Conservation (phyloP, 2,329 filamentous ascomycete genomes). For the Chrysosporium keratinophilum region DNA sequence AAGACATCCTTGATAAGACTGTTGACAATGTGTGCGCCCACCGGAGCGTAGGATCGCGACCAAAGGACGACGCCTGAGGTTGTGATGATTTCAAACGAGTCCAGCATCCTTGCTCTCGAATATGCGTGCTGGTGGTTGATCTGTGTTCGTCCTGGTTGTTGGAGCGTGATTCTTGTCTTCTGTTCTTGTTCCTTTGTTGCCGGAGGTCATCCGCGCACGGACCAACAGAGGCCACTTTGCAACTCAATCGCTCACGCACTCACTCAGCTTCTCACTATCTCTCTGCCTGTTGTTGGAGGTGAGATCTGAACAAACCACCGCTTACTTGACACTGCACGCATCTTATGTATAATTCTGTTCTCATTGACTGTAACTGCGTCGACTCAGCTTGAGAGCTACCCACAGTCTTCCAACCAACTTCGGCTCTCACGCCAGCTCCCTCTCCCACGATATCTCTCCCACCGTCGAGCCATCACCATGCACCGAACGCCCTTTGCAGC, state of each 20-base stretch:
- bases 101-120: slow-evolving; percentile 55
- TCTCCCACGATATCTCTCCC: neutral
- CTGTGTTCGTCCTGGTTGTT: neutral
- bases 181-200: neutral
- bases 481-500: slow-evolving; percentile 68
- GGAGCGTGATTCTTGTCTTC: neutral
- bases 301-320: too few relatives aligned
- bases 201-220: neutral
- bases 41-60: slow-evolving; percentile 74
- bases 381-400: too few relatives aligned
- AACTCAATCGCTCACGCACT: neutral
- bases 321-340: too few relatives aligned
- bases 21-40: slow-evolving; percentile 79
- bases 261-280: neutral
- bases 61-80: slow-evolving; percentile 94
- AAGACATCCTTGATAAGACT: slow-evolving; percentile 93
- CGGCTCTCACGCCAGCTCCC: neutral
- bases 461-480: slow-evolving; percentile 46
- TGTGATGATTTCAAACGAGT: slow-evolving; percentile 92
- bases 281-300: neutral
- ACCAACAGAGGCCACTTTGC: neutral
- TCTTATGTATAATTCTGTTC: too few relatives aligned
- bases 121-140: neutral
- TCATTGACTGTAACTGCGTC: too few relatives aligned
- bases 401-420: neutral